phyloP scores from a whole-genome alignment of 2,329 filamentous ascomycete species.

The Amauroascus niger region DNA sequence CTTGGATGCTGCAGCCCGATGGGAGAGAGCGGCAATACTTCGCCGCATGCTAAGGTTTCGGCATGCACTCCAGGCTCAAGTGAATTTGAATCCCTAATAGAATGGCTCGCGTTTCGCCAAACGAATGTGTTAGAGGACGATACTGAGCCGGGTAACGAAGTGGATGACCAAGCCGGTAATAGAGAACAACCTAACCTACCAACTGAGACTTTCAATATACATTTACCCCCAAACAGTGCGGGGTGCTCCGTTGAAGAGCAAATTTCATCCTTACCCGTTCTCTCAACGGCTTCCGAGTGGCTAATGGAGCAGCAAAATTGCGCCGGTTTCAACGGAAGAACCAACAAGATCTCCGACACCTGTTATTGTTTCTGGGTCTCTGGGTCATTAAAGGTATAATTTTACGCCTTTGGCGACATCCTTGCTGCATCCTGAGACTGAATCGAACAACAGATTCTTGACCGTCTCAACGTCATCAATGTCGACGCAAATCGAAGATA shows the following conservation, averaged over 20 bases:
- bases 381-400: constrained; percentile 48
- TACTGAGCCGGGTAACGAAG: constrained; percentile 39
- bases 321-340: constrained; percentile 79
- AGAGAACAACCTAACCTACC: not conserved
- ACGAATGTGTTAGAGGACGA: constrained; percentile 47
- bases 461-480: constrained; percentile 50
- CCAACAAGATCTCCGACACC: constrained; percentile 86
- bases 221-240: constrained; percentile 8
- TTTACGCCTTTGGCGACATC: not conserved
- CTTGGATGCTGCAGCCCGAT: constrained; percentile 53
- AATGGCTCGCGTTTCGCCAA: constrained; percentile 57
- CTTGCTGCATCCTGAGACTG: constrained; percentile 6
- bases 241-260: constrained; percentile 18
- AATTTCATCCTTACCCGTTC: constrained; percentile 24
- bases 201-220: constrained; percentile 6
- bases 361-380: constrained; percentile 93
- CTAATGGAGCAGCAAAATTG: constrained; percentile 35
- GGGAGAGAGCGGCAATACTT: constrained; percentile 10
- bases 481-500: constrained; percentile 58
- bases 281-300: constrained; percentile 16
- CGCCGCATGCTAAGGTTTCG: constrained; percentile 23
- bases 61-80: constrained; percentile 22
- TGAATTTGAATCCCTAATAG: constrained; percentile 32
- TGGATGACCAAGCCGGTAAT: constrained; percentile 14
- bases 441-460: constrained; percentile 45